Conservation (phyloP, 2,329 filamentous ascomycete genomes). For the Monascus ruber region DNA sequence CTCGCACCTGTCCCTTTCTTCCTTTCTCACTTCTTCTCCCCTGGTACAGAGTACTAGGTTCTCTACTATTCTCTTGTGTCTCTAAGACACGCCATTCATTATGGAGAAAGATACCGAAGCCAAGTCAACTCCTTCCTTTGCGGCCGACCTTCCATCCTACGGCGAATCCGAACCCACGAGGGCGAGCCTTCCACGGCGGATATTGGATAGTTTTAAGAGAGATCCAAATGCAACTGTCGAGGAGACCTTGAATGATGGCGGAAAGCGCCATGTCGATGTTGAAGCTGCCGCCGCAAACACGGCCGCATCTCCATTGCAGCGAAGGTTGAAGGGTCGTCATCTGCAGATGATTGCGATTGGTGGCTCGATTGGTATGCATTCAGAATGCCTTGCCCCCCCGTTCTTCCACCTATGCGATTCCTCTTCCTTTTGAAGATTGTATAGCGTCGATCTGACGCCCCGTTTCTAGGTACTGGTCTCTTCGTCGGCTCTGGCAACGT, state of each 20-base stretch:
- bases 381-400: no score
- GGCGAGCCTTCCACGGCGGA: conserved; percentile 15
- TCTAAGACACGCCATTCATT: not conserved
- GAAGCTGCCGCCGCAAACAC: conserved; percentile 52
- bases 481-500: conserved; percentile 74
- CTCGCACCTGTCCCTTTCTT: no score
- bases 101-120: conserved; percentile 26
- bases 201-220: conserved; percentile 33
- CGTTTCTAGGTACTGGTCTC: conserved; percentile 56
- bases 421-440: no score
- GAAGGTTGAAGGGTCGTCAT: conserved; percentile 72
- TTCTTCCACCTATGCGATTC: no score
- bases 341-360: conserved; percentile 97
- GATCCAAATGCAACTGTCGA: conserved; percentile 32
- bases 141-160: conserved; percentile 18
- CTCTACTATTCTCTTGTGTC: no score
- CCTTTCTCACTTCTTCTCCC: no score
- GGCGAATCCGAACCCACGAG: conserved; percentile 17
- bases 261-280: conserved; percentile 46
- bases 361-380: conserved; percentile 61
- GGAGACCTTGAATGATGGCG: conserved; percentile 38
- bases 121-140: conserved; percentile 11
- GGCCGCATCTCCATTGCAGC: conserved; percentile 60
- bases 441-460: no score
- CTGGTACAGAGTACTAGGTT: no score